phyloP scores from a whole-genome alignment of 2,329 filamentous ascomycete genomes.

The Teratosphaeria pseudoeucalypti region DNA sequence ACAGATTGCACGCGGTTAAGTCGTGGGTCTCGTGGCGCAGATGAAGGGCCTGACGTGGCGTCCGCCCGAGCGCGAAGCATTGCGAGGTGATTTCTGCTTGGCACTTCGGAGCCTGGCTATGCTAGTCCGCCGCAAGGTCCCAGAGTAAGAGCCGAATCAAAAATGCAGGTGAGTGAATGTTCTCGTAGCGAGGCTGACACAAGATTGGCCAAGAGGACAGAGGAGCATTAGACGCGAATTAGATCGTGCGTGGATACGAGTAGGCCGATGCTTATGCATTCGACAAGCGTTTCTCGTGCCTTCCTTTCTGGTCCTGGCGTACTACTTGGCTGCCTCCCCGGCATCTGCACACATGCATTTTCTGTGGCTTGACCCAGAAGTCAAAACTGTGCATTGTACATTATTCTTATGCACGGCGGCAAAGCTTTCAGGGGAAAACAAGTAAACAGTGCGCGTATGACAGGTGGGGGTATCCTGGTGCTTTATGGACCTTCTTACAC shows the following conservation, averaged over 20 bases:
- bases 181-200: neutral
- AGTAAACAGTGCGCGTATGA: no score
- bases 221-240: no score
- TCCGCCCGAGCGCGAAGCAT: neutral
- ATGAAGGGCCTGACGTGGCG: neutral
- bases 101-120: neutral
- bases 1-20: no score
- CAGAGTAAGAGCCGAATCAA: no score
- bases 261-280: neutral
- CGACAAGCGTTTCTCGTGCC: neutral
- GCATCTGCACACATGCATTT: neutral
- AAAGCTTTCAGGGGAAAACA: no score
- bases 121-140: no score
- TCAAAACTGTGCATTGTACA: neutral
- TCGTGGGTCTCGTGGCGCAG: no score
- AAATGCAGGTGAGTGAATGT: neutral
- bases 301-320: neutral
- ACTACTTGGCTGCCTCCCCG: neutral
- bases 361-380: neutral
- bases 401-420: no score
- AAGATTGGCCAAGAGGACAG: neutral
- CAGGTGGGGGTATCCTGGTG: no score
- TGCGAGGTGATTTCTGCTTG: neutral
- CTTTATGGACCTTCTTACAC: no score
- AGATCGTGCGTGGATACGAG: neutral